Conservation (phyloP, 1,284 basidiomycete genomes). For the Cryptococcus sp. region DNA sequence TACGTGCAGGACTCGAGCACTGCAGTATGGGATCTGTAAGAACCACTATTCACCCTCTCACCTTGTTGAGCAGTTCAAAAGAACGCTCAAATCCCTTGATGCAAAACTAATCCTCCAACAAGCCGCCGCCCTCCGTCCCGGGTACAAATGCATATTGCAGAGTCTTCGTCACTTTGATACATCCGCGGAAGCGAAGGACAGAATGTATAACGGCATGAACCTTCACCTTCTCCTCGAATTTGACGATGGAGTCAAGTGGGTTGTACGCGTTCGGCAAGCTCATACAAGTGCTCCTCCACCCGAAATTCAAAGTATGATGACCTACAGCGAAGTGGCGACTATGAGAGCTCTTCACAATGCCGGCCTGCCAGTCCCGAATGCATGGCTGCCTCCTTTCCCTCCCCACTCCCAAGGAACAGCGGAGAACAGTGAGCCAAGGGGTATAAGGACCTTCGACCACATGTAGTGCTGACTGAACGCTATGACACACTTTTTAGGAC, state of each 20-base stretch:
- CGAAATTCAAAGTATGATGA: background rate
- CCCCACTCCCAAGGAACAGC: too few relatives aligned
- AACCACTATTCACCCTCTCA: too few relatives aligned
- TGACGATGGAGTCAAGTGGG: conserved; percentile 18
- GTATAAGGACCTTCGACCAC: background rate
- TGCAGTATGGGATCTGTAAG: too few relatives aligned
- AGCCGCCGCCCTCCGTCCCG: background rate
- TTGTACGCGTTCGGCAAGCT: conserved; percentile 9
- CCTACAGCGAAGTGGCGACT: conserved; percentile 8
- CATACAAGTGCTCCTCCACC: background rate
- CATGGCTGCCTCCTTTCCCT: background rate
- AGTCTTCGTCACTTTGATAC: background rate
- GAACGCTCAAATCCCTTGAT: background rate
- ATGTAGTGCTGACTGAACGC: too few relatives aligned
- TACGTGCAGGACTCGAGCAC: too few relatives aligned
- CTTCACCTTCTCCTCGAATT: conserved; percentile 9
- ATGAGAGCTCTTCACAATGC: conserved; percentile 1
- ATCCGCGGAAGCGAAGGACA: background rate
- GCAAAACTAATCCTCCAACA: background rate
- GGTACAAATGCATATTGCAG: background rate
- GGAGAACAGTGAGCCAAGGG: background rate
- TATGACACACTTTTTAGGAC: background rate
- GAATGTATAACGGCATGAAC: conserved; percentile 7
- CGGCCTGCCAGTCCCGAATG: conserved; percentile 1
- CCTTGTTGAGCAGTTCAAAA: too few relatives aligned